Base-by-base conservation (phyloP, 371 early-diverging fungal genomes). In the Syncephalis fuscata region DNA sequence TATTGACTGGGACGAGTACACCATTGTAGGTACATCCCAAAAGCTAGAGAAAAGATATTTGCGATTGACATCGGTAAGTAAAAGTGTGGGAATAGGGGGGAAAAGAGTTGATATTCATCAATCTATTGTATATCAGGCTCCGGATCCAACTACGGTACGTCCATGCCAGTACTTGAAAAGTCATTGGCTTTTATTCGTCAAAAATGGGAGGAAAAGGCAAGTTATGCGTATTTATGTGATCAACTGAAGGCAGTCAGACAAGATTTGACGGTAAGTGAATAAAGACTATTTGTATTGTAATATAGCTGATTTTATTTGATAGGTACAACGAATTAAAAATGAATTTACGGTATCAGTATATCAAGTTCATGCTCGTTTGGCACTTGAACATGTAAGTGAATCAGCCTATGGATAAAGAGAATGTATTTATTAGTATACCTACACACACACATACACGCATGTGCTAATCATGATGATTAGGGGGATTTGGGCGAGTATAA, bases 401-500 rank as follows among this genome's bases (percentile, higher is more conserved):
- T n/a, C n/a, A n/a, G n/a, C n/a, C n/a, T n/a, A 22, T 15, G 23
- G 24, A 26, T 7, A 19, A 15, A 19, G 23, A n/a, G n/a, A 39
- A 16, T 15, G 20, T 39, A 1, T 21, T 42, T 25, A 24, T 9
- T 44, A 15, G 14, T 50, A 11, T 14, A 44, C 25, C 17, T n/a
- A n/a, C n/a, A n/a, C n/a, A n/a, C n/a, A n/a, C n/a, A n/a, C n/a
- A n/a, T n/a, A n/a, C n/a, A n/a, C 22, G 32, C 7, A 32, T 36
- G 2, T 27, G 19, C 17, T 4, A 46, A 32, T 11, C 11, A 32
- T 32, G 11, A 4, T n/a, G 17, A 27, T 11, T 50, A 85, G 83
- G 73, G 80, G 36, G 96, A 96, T 63, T 66, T 96, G 22, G 92
- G 93, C 48, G 96, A 96, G 68, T 96, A 81, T 61, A 93, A 96